phyloP scores from a whole-genome alignment of 768 basidiomycete genomes.

The Termitomyces sp. region DNA sequence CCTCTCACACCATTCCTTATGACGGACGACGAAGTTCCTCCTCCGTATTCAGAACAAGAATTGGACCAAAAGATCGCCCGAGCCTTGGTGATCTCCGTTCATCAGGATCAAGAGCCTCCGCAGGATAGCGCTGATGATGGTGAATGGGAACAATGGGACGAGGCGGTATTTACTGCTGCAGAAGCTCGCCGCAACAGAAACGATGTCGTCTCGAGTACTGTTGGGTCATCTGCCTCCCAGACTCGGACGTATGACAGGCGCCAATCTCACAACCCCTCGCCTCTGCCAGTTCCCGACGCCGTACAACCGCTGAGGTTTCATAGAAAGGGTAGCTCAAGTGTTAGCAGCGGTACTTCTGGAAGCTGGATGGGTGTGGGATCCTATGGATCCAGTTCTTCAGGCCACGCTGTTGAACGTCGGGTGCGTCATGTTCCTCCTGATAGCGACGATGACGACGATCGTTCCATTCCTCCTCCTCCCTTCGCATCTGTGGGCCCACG shows the following conservation, averaged over 20 bases:
- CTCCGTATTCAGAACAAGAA: conserved; percentile 45
- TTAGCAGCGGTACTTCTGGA: conserved; percentile 7
- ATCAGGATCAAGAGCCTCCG: conserved; percentile 16
- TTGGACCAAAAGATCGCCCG: conserved; percentile 52
- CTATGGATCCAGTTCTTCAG: not conserved
- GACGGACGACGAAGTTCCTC: conserved; percentile 28
- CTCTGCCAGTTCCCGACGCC: conserved; percentile 8
- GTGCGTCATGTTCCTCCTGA: conserved; percentile 9
- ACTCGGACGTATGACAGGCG: conserved; percentile 3
- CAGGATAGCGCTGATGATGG: conserved; percentile 26
- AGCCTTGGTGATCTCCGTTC: conserved; percentile 36
- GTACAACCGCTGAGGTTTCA: conserved; percentile 34
- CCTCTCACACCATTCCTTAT: conserved; percentile 4
- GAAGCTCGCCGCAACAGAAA: conserved; percentile 9
- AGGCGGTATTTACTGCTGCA: conserved; percentile 31
- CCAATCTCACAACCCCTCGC: not conserved
- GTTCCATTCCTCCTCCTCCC: conserved; percentile 33
- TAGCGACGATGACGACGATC: conserved; percentile 20
- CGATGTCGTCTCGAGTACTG: not conserved
- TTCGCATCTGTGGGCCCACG: conserved; percentile 33
- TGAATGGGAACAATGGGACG: conserved; percentile 51
- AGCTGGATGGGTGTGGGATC: conserved; percentile 2
- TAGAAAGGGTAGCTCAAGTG: conserved; percentile 21
- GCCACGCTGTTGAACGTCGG: not conserved
- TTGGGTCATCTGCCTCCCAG: conserved; percentile 6